These are phyloP conservation scores for Apocynum venetum DNA, from an alignment of 257 asterid genomes.

Conservation along the genomic window DNA sequence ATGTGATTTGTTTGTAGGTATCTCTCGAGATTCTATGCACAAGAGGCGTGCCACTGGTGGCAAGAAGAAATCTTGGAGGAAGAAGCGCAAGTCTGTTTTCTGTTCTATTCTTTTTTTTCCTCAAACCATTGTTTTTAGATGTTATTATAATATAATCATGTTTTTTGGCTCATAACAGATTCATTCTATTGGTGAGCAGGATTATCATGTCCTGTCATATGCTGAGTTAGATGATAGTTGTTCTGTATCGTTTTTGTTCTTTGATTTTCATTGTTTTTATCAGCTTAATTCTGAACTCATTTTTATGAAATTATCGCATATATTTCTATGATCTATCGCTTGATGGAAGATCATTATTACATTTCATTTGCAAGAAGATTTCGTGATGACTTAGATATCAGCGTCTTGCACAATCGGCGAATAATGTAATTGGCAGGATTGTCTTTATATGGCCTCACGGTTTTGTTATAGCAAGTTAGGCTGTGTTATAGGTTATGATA, in stretches of 20 bases:
- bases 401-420: neutral
- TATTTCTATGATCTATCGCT: neutral
- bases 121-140: neutral
- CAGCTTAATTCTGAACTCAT: neutral
- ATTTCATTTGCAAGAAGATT: neutral
- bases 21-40: slow-evolving; percentile 90
- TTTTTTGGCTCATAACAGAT: neutral
- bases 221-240: neutral
- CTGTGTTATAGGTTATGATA: neutral
- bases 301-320: neutral
- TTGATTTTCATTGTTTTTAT: no score
- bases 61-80: slow-evolving; percentile 87
- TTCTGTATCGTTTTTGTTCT: neutral
- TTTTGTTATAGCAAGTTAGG: neutral
- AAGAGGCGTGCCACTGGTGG: slow-evolving; percentile 90
- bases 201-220: neutral
- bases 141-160: neutral
- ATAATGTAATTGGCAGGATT: neutral
- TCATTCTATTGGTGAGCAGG: neutral
- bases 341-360: neutral
- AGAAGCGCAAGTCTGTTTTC: slow-evolving; percentile 65
- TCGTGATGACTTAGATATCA: neutral
- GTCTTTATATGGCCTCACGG: neutral
- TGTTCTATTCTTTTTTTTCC: neutral
- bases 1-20: slow-evolving; percentile 32